Conservation (phyloP, 2,329 filamentous ascomycete species). For the Pseudonectria buxi region DNA sequence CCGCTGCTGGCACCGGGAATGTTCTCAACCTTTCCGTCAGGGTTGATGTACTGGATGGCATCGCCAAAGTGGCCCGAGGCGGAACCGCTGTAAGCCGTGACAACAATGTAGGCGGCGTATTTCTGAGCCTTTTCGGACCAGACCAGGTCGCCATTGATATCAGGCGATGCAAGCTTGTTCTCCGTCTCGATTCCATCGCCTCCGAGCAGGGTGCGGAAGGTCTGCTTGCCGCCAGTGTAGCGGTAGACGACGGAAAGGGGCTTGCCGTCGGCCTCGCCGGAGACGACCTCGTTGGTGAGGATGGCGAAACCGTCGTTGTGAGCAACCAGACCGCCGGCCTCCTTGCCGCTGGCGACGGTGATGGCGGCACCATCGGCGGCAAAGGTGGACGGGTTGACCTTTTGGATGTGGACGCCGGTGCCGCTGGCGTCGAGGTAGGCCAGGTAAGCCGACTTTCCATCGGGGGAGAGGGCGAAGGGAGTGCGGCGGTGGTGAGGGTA, state of each 20-base stretch:
- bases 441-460: slow-evolving; percentile 51
- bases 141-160: slow-evolving; percentile 57
- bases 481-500: slow-evolving; percentile 56
- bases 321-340: slow-evolving; percentile 54
- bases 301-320: slow-evolving; percentile 60
- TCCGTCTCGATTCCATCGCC: slow-evolving; percentile 45
- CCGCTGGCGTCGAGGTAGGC: slow-evolving; percentile 53
- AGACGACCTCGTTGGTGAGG: slow-evolving; percentile 50
- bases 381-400: slow-evolving; percentile 48
- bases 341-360: slow-evolving; percentile 47
- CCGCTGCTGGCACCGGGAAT: slow-evolving; percentile 47
- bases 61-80: slow-evolving; percentile 54
- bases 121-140: slow-evolving; percentile 48
- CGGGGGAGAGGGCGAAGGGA: slow-evolving; percentile 55
- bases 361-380: slow-evolving; percentile 44
- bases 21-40: slow-evolving; percentile 42
- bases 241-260: slow-evolving; percentile 54
- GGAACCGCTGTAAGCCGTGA: slow-evolving; percentile 49
- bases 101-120: slow-evolving; percentile 57
- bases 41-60: slow-evolving; percentile 36
- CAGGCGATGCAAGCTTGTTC: slow-evolving; percentile 45
- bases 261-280: slow-evolving; percentile 41
- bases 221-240: slow-evolving; percentile 46
- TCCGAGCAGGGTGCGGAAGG: slow-evolving; percentile 53
- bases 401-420: slow-evolving; percentile 50